Base-by-base conservation (phyloP, 129 eudicot species). In the Erigeron canadensis region DNA sequence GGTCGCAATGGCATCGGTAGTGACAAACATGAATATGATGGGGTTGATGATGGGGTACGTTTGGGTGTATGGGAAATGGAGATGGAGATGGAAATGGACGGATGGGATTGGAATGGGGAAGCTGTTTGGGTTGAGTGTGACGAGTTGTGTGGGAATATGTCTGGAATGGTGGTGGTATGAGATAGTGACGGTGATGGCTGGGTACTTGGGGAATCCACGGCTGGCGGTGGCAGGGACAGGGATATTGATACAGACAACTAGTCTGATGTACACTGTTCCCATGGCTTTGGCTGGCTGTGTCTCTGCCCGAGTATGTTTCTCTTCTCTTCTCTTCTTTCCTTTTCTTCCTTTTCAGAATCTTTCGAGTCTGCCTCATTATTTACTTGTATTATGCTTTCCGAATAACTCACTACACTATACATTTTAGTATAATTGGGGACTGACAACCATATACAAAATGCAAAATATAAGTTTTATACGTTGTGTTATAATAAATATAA, bases 91-190 rank as follows among this genome's bases (percentile, higher is more conserved):
- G 96, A 80, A 63, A 63, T 86, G 93, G 96, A 76, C 57, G 61
- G 83, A 74, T 19, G 85, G 84, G 80, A 61, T 69, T 40, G 81
- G 83, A 0, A 63, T 85, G 54, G 78, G 83, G 22, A 77, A 70
- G 23, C 45, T 95, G 68, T 62, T 88, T 67, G 72, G 77, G 53
- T 61, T 95, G 70, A 88, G 96, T 11, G 86, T 86, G 63, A 96
- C 96, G 55, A 90, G 99, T 51, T 95, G 99, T 69, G 57, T 83
- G 47, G 94, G 91, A 54, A 88, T 90, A 40, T 95, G 99, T 70
- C 63, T 95, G 69, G 99, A 95, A 75, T 95, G 99, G 99, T 95
- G 99, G 99, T 95, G 99, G 97, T 95, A 95, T 55, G 99, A 95
- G 77, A 95, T 95, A 46, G 94, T 95, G 83, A 90, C 94, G 19